Percentiles rank a stretch among this genome's conserved stretches.
phyloP scores from a whole-genome alignment of 805 yeast genomes.

The Saccharomycopsis guyanensis region DNA sequence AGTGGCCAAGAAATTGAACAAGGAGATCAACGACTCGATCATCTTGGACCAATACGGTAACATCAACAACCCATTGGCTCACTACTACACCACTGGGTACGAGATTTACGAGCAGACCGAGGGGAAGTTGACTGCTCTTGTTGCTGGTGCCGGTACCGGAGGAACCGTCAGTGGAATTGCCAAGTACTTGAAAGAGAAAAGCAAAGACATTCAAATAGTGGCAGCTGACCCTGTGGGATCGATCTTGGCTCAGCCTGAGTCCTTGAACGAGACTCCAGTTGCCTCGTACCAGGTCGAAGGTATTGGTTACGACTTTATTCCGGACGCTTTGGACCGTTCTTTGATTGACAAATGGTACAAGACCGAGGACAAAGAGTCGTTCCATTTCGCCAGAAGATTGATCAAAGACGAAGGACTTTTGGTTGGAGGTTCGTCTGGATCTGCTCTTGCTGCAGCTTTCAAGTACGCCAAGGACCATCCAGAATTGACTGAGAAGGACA shows the following conservation, averaged over 20 bases:
- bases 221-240: conserved; percentile 90
- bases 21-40: conserved; percentile 78
- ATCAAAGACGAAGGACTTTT: conserved; percentile 80
- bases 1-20: conserved; percentile 71
- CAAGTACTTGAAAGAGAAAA: conserved; percentile 63
- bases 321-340: conserved; percentile 65
- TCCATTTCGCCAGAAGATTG: conserved; percentile 71
- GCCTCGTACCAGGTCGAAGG: conserved; percentile 78
- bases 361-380: conserved; percentile 76
- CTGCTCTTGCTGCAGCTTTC: conserved; percentile 74
- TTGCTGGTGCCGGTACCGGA: conserved; percentile 94
- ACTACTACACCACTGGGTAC: conserved; percentile 74
- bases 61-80: conserved; percentile 74
- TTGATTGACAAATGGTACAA: conserved; percentile 75
- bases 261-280: conserved; percentile 47
- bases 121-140: conserved; percentile 63
- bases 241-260: conserved; percentile 71
- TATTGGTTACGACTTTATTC: conserved; percentile 84
- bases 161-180: conserved; percentile 86
- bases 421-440: conserved; percentile 87
- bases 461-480: conserved; percentile 54
- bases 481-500: conserved; percentile 61
- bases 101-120: conserved; percentile 79
- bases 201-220: conserved; percentile 50
- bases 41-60: conserved; percentile 80